Conservation (phyloP, 768 basidiomycete species). For the Infundibulicybe gibba region DNA sequence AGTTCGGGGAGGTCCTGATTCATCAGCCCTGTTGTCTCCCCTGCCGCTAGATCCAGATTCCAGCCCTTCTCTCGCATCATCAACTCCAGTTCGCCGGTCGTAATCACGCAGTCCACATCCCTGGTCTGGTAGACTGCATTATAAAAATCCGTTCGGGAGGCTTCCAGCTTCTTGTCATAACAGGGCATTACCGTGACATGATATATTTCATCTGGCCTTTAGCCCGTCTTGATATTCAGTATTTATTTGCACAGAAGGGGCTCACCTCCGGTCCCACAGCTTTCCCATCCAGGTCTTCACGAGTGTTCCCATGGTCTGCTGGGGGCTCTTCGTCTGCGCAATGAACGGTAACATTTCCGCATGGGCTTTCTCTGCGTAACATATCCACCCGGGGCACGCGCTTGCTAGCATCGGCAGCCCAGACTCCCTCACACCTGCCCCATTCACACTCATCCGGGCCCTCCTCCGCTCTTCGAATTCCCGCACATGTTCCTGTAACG, state of each 20-base stretch:
- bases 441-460: conserved; percentile 11
- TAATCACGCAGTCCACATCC: conserved; percentile 96
- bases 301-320: conserved; percentile 90
- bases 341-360: conserved; percentile 92
- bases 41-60: conserved; percentile 58
- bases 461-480: conserved; percentile 78
- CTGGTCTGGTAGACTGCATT: conserved; percentile 76
- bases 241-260: conserved; percentile 9
- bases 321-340: conserved; percentile 84
- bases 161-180: conserved; percentile 99
- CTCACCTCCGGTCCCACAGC: conserved; percentile 68
- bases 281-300: conserved; percentile 85
- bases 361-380: conserved; percentile 98
- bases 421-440: conserved; percentile 11
- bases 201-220: conserved; percentile 84
- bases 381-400: conserved; percentile 99
- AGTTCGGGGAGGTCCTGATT: conserved; percentile 57
- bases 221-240: conserved; percentile 3
- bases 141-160: conserved; percentile 92
- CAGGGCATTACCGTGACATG: conserved; percentile 99
- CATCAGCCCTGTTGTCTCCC: conserved; percentile 30
- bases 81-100: conserved; percentile 89
- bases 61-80: conserved; percentile 82
- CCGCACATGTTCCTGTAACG: conserved; percentile 72
- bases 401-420: conserved; percentile 88